Evolutionary conservation across 2,329 filamentous ascomycete genomes (phyloP).

Genomic region (Exutisphaerella laricina): DNA sequence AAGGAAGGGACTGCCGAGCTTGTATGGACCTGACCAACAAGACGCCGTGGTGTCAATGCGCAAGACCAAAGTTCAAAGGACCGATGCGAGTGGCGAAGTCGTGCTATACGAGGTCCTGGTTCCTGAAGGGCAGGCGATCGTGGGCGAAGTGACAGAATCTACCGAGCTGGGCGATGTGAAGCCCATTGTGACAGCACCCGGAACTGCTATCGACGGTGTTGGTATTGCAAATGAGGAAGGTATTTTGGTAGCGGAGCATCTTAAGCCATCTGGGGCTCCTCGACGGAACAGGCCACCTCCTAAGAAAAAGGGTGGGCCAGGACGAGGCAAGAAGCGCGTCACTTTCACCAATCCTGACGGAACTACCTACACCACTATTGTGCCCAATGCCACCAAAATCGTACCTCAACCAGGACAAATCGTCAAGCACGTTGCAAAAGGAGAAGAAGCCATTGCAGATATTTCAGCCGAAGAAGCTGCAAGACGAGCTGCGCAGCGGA

Average conservation of each 20-base stretch:
- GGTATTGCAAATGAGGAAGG: constrained; percentile 58
- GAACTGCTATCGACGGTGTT: constrained; percentile 55
- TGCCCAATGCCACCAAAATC: constrained; percentile 35
- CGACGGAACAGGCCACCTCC: constrained; percentile 69
- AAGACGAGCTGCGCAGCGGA: constrained; percentile 42
- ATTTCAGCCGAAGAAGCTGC: constrained; percentile 36
- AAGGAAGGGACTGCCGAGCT: constrained; percentile 52
- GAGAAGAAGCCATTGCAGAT: constrained; percentile 32
- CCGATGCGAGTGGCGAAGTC: constrained; percentile 67
- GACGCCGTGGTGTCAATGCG: constrained; percentile 51
- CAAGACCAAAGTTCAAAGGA: constrained; percentile 71
- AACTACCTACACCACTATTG: constrained; percentile 36
- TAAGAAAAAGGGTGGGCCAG: constrained; percentile 69
- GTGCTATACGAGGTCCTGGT: constrained; percentile 80
- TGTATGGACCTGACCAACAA: constrained; percentile 39
- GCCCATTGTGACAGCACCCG: constrained; percentile 49
- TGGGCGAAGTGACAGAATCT: constrained; percentile 69
- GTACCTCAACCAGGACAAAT: constrained; percentile 31
- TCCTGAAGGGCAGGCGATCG: constrained; percentile 69
- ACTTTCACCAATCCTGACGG: constrained; percentile 48
- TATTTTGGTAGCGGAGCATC: constrained; percentile 47
- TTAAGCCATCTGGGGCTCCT: constrained; percentile 29
- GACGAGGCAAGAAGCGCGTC: constrained; percentile 72
- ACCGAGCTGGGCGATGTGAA: constrained; percentile 43
- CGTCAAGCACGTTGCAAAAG: constrained; percentile 34